Evolutionary conservation across 331 rosid genomes (phyloP), one percentile per base, ranked within the genome.

Genomic region (Dryas integrifolia): DNA sequence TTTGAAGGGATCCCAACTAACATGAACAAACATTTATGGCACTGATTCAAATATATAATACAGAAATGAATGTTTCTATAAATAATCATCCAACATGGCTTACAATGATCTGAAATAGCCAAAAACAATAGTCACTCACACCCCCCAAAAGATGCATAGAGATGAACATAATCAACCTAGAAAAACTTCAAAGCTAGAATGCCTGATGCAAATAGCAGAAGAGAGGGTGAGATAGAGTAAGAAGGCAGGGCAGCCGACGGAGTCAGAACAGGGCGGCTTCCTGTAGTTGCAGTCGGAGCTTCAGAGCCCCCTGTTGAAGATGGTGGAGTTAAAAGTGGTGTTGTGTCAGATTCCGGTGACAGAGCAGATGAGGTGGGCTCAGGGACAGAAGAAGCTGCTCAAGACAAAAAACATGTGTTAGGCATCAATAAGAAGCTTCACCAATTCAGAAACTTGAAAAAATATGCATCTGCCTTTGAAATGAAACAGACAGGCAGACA

Each of bases 301-400:
- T 65, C 84, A 4, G 86, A 76, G 48, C 80, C 83, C 18, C 72
- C 80, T 0, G 85, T 70, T 55, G 95, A 76, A 64, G 95, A 77
- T 67, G 90, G 77, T n/a, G 92, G 92, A 65, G 80, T 81, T 59
- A 72, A 30, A 63, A 76, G 74, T 13, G 79, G 68, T 0, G 82
- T 81, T 7, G 82, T 77, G 64, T 84, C 87, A 5, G 96, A 80
- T 65, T 76, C 74, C 0, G 96, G 98, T 60, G 98, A 59, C 76
- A 49, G 73, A 12, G 96, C 81, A 43, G 96, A 87, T 41, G 88
- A 49, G 51, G 58, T 72, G 9, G 88, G 82, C 16, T 83, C 78
- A 15, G 93, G 83, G 8, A 76, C 72, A n/a, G 83, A 61, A 63
- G 96, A 86, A 77, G 78, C 97, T 93, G 87, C 59, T 67, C 65